A percentile compares a stretch with the other conserved stretches of the same genome.
Conservation (phyloP, 495 filamentous ascomycete genomes). For the Penicillium bialowiezense region DNA sequence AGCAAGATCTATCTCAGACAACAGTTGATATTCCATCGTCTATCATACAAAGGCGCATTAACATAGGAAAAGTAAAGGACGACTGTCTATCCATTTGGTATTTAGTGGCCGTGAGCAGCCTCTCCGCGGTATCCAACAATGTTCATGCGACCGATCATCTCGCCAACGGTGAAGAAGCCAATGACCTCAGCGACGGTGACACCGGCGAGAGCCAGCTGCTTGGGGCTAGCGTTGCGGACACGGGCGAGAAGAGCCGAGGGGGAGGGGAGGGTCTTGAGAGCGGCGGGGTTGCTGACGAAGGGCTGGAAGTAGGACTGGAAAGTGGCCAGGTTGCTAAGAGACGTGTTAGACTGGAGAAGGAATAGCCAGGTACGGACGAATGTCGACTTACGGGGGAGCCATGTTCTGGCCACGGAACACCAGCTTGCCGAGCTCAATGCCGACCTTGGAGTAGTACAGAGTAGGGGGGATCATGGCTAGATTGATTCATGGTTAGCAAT, state of each 20-base stretch:
- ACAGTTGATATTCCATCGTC: conserved; percentile 54
- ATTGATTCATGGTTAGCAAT: conserved; percentile 26
- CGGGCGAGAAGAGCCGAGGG: conserved; percentile 55
- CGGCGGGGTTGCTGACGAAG: conserved; percentile 65
- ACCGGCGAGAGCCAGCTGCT: conserved; percentile 65
- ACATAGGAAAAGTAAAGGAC: conserved; percentile 35
- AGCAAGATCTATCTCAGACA: conserved; percentile 41
- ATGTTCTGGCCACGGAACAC: conserved; percentile 89
- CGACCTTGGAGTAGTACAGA: conserved; percentile 89
- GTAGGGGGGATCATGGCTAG: conserved; percentile 81
- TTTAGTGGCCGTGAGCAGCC: conserved; percentile 59
- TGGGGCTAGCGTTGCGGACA: conserved; percentile 64
- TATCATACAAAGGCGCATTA: conserved; percentile 51
- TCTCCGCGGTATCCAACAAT: conserved; percentile 87
- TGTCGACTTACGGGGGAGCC: conserved; percentile 78
- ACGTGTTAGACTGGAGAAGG: conserved; percentile 16
- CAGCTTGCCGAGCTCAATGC: conserved; percentile 78
- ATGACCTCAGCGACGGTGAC: conserved; percentile 82
- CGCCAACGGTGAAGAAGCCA: conserved; percentile 96
- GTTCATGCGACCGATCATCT: conserved; percentile 95
- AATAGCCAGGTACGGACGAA: not conserved
- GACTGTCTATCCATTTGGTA: conserved; percentile 47
- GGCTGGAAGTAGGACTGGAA: conserved; percentile 87
- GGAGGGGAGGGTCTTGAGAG: conserved; percentile 43
- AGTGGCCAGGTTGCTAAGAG: conserved; percentile 63